Evolutionary conservation across 2,329 filamentous ascomycete species (phyloP), one percentile per base, ranked within the genome.

Genomic region (Cryphonectria japonica): DNA sequence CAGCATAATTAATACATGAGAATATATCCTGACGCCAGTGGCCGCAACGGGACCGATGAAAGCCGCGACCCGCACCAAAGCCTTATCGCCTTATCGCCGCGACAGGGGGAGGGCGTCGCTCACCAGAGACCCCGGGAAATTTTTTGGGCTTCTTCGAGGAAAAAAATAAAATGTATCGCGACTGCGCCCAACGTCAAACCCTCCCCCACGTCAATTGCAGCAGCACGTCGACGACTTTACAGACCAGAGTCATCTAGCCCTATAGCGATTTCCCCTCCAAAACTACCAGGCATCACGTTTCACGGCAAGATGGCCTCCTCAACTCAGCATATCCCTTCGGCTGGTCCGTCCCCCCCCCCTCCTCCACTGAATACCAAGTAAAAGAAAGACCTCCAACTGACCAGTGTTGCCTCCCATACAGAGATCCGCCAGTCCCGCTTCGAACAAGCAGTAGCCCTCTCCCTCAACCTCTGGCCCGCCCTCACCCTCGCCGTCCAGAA

Each of bases 401-500:
- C 61, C 16, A 39, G 3, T 66, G n/a, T 14, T 26, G 29, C 8
- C 14, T 26, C 66, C 75, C 72, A n/a, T 67, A 71, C 76, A 88
- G 86, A 86, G 77, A 82, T 83, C 76, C 86, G 86, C 76, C 86
- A 91, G 78, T 82, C 86, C 75, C 87, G 89, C 78, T 93, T 98
- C 83, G 96, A 98, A 80, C 91, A 96, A 78, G 92, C 90, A 78
- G 92, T 98, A 76, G 94, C 93, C 79, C 91, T 96, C 79, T 85
- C 92, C 60, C 89, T 99, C 75, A 90, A 95, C 84, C 88, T 93
- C 78, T 99, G 96, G 96, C 91, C 92, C 9, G 92, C 93, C 43
- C 91, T 99, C 68, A 92, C 92, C 65, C 90, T 97, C 78, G 94
- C 96, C 63, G 93, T 98, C 61, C 88, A 93, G 79, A 94, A 93